Conservation (phyloP, 2,329 filamentous ascomycete species). For the Alternaria sp. region DNA sequence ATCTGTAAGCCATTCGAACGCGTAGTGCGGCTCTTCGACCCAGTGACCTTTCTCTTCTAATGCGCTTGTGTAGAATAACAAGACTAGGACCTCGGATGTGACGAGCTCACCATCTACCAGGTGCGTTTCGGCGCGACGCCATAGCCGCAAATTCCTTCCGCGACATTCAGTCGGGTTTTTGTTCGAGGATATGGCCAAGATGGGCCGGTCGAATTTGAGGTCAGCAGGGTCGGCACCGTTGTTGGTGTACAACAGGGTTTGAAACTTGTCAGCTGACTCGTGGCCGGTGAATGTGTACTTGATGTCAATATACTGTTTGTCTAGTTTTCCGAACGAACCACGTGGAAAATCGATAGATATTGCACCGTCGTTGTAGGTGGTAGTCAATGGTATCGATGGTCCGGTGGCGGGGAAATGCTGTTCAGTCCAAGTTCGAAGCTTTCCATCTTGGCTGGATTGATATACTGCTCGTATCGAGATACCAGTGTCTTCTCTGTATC, state of each 20-base stretch:
- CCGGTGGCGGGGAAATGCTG: conserved; percentile 45
- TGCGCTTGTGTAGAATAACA: conserved; percentile 45
- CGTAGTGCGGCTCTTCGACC: conserved; percentile 48
- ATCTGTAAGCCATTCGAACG: conserved; percentile 43
- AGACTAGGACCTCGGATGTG: conserved; percentile 31
- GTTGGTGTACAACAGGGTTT: conserved; percentile 48
- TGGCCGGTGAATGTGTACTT: conserved; percentile 38
- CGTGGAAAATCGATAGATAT: conserved; percentile 45
- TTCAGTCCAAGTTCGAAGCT: conserved; percentile 32
- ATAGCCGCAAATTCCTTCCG: conserved; percentile 41
- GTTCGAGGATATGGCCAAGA: conserved; percentile 38
- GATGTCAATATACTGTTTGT: conserved; percentile 41
- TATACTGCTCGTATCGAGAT: conserved; percentile 39
- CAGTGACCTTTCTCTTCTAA: conserved; percentile 44
- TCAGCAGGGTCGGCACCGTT: conserved; percentile 39
- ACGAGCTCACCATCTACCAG: conserved; percentile 24
- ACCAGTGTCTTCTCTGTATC: conserved; percentile 40
- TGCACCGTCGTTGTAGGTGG: conserved; percentile 36
- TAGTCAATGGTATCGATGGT: conserved; percentile 44
- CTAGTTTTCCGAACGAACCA: conserved; percentile 36
- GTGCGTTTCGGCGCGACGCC: conserved; percentile 36
- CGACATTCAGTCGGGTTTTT: conserved; percentile 44
- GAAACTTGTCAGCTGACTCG: conserved; percentile 32
- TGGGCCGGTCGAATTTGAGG: conserved; percentile 39
- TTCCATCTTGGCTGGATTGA: conserved; percentile 31